Conservation (phyloP, 306 rosid species). For the Datisca glomerata region DNA sequence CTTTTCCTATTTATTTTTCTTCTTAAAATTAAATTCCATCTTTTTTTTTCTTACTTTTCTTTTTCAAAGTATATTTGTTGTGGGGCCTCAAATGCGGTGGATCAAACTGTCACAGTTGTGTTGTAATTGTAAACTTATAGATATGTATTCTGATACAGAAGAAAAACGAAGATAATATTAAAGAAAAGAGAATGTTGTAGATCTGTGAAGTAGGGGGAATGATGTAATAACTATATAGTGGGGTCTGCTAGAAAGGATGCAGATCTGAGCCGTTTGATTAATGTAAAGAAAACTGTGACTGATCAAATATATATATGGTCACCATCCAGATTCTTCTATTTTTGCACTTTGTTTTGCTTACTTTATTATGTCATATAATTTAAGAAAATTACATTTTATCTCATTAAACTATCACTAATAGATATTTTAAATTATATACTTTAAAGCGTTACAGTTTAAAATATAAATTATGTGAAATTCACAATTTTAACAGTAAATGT, state of each 20-base stretch:
- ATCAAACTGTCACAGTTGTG: constrained; percentile 13
- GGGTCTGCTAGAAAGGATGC: constrained; percentile 54
- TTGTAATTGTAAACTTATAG: constrained; percentile 27
- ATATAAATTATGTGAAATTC: no score
- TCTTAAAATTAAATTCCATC: no score
- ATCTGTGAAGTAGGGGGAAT: constrained; percentile 17
- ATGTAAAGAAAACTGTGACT: constrained; percentile 11
- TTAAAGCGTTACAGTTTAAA: no score
- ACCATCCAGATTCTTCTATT: not conserved
- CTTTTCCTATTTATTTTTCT: not conserved
- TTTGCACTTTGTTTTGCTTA: not conserved
- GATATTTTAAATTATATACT: no score
- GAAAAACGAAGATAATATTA: constrained; percentile 11
- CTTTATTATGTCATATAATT: not conserved
- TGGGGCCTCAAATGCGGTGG: constrained; percentile 19
- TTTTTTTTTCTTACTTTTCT: no score
- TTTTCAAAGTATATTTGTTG: constrained; percentile 1
- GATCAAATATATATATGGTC: constrained; percentile 10
- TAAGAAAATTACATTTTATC: no score
- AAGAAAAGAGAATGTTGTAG: constrained; percentile 12
- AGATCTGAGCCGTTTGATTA: constrained; percentile 32
- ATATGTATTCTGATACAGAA: constrained; percentile 23
- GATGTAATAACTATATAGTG: constrained; percentile 52
- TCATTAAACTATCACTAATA: no score
- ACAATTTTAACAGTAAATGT: no score